Base-by-base conservation (phyloP, 495 filamentous ascomycete genomes). In the Rhizodiscina lignyota region DNA sequence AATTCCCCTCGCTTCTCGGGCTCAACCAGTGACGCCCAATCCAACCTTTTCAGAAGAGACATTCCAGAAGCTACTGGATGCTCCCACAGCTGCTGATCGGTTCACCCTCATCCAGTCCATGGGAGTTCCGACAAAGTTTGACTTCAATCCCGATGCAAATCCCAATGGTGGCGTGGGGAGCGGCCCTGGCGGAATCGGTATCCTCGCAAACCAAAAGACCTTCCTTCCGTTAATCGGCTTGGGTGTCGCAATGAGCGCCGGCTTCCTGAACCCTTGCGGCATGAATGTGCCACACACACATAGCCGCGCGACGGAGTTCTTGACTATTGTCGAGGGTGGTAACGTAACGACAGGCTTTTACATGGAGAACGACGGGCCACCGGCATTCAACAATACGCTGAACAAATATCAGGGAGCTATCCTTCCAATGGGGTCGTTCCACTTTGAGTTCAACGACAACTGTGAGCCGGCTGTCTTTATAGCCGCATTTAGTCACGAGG, bases 391-490 rank as follows among this genome's bases (percentile, higher is more conserved):
- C 32, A 53, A 51, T 40, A 58, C 44, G 11, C 37, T 64, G 2
- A 39, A 43, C 21, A 51, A 52, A 33, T 57, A 59, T 41, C 52
- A 63, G 35, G 55, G 52, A 18, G 64, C 64, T 6, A 52, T 63
- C 5, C 68, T 69, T 48, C 64, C 57, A 33, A 47, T 52, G 47
- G 68, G 66, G 16, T 42, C 49, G 8, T 51, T 73, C 28, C 68
- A 73, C 50, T 59, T 55, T 24, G 58, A 73, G 50, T 62, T 59
- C 44, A 73, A 73, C 53, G 55, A 56, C 1, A 55, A 51, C 20
- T 73, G 67, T 50, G 57, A 60, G n/a, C 39, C 54, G 34, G 61
- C 61, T 1, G 44, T 56, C 0, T 69, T 69, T 45, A 53, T 68
- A 17, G 63, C 64, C 6, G 55, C 53, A 1, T 59, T 73, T 29